Conservation (phyloP, 352 stramenopile species). For the Globisporangium camurandrum region DNA sequence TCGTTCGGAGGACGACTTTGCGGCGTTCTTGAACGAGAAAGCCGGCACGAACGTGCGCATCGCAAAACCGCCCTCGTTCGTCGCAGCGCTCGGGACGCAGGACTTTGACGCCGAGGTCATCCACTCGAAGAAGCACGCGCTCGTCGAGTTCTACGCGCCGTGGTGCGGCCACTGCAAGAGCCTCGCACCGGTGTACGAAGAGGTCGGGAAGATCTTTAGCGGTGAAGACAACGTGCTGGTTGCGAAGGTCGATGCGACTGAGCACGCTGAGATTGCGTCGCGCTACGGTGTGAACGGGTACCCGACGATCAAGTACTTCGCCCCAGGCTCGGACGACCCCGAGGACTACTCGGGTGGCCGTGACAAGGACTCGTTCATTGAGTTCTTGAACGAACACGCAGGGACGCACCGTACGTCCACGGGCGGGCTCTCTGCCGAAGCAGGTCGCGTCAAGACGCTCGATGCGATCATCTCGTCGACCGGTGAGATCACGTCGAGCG, state of each 20-base stretch:
- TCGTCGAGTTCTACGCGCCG: constrained; percentile 51
- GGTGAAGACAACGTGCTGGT: constrained; percentile 76
- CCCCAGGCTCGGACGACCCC: constrained; percentile 60
- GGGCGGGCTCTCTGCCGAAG: constrained; percentile 59
- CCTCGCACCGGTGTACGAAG: constrained; percentile 79
- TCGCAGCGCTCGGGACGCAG: constrained; percentile 42
- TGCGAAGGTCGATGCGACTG: constrained; percentile 79
- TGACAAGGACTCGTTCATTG: constrained; percentile 80
- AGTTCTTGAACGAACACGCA: constrained; percentile 89
- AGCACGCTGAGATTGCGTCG: constrained; percentile 40
- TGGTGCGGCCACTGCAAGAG: constrained; percentile 13
- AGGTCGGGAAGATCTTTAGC: constrained; percentile 65
- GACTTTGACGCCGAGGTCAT: constrained; percentile 80
- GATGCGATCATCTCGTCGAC: constrained; percentile 77
- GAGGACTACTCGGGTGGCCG: constrained; percentile 82
- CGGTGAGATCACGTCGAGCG: constrained; percentile 52
- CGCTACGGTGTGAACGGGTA: constrained; percentile 87
- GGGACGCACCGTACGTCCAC: constrained; percentile 76
- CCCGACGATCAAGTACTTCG: constrained; percentile 91
- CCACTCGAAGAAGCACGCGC: constrained; percentile 73
- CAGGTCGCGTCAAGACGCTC: constrained; percentile 76
- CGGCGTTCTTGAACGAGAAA: constrained; percentile 71
- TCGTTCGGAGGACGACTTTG: constrained; percentile 78
- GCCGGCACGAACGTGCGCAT: constrained; percentile 64
- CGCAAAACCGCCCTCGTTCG: constrained; percentile 57